Evolutionary conservation across 768 basidiomycete genomes (phyloP), one percentile per base, ranked within the genome.

Genomic region (Boletus tomentosulus): DNA sequence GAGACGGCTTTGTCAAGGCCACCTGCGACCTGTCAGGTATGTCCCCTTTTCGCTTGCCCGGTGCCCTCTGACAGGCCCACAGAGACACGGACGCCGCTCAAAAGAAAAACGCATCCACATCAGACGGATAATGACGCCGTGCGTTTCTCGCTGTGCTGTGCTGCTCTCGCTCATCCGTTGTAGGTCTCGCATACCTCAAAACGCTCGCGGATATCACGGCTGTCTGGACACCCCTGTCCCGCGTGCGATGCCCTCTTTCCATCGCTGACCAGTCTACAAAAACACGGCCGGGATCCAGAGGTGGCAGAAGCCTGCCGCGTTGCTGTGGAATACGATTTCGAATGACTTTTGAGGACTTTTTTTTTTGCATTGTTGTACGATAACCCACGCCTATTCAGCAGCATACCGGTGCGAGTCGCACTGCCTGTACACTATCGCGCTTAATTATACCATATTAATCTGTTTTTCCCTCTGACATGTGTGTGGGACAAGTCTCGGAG

Each of bases 321-420:
- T 48, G 87, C 87, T 11, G 87, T 89, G 63, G 82, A 84, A 58
- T 90, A 90, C 68, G 80, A 81, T 24, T 81, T 89, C 54, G 88
- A 90, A 66, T 74, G 57, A 71, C 46, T 47, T 46, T 22, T n/a
- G n/a, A 13, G 15, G 12, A 2, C 3, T 37, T n/a, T 15, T 33
- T 28, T 44, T 58, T 2, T 58, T 8, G 57, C 56, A 64, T 64
- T 49, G 50, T 52, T 66, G 61, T 68, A 69, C 57, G 65, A 68
- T 69, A 66, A 56, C 59, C 45, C 62, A 62, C 61, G 48, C 50
- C 58, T 68, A 63, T 64, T 72, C 22, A 22, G 38, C 38, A 39
- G 48, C 48, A 34, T 37, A 24, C 19, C 19, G 19, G 19, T 19
- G 19, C 19, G 19, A 19, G 19, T 19, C 19, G 19, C 19, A 53